Evolutionary conservation across 805 yeast genomes (phyloP), one percentile per base, ranked within the genome.

Genomic region (Teunomyces lycoperdinae): DNA sequence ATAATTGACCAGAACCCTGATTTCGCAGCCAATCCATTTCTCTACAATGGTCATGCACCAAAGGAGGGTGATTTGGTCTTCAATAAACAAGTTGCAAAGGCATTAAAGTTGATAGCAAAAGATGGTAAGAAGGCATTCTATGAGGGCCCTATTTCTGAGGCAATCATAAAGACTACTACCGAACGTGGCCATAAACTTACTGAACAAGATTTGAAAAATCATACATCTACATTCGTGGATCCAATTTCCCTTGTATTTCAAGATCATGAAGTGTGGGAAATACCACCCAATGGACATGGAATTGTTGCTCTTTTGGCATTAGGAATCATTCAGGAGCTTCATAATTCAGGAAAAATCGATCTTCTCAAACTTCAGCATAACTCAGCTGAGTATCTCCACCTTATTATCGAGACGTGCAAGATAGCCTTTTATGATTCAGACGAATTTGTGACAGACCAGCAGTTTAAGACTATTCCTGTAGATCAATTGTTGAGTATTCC

Each of bases 271-370:
- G 70, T 87, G 24, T 84, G 91, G 88, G 94, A 87, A 62, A 82
- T 87, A 52, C 94, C 96, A 9, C 96, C 96, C 10, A 87, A 83
- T 63, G 89, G 92, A 3, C 89, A 87, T 46, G 95, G 95, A 7
- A 64, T 87, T 10, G 87, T 87, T 40, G 94, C 91, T 0, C 68
- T 87, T 43, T 67, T 85, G 13, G 83, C 92, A 0, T 64, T 86
- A 43, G 94, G 92, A 0, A 71, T 84, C 39, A 76, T 87, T 52
- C 76, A 74, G 54, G 78, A 79, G 32, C 70, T 87, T 49, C 80
- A 79, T 29, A 67, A 67, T 13, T 50, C 58, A 13, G 77, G 78
- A 3, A 58, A 57, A 13, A 64, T 73, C 9, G 72, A 80, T 44
- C 58, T 85, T 36, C 54, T 63, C 41, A 49, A 56, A 3, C 44